Evolutionary conservation across 495 filamentous ascomycete species (phyloP).

Genomic region (Massariosphaeria phaeospora): DNA sequence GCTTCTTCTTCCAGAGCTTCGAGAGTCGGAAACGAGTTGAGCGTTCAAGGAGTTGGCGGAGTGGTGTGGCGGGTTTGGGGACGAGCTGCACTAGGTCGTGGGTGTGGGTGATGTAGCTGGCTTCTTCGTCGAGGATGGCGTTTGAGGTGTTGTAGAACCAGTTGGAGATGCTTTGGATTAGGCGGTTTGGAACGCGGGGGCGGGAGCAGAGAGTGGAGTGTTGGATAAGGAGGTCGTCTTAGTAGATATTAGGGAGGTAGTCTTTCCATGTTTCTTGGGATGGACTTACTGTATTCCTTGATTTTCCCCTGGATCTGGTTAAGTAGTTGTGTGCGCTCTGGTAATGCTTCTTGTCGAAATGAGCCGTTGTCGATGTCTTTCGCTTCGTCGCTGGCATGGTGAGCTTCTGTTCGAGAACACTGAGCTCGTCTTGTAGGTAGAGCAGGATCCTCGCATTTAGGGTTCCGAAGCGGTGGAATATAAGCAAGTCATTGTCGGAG

Average conservation of each 20-base stretch:
- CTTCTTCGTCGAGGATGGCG: conserved; percentile 14
- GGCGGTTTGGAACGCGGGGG: background rate
- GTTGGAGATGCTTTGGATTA: conserved; percentile 5
- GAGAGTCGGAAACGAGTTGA: conserved; percentile 3
- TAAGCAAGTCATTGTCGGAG: conserved; percentile 7
- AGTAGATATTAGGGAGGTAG: background rate
- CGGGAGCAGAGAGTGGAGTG: background rate
- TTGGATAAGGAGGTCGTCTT: conserved; percentile 4
- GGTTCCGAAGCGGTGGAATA: conserved; percentile 2
- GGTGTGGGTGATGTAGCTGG: background rate
- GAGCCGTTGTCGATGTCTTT: conserved; percentile 11
- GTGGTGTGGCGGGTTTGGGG: background rate
- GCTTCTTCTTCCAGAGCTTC: conserved; percentile 7
- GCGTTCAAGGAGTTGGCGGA: conserved; percentile 8
- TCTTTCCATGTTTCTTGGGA: background rate
- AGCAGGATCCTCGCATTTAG: conserved; percentile 6
- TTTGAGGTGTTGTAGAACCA: conserved; percentile 12
- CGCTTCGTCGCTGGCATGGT: background rate
- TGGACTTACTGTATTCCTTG: conserved; percentile 1
- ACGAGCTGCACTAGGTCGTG: conserved; percentile 1
- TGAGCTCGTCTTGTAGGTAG: conserved; percentile 3
- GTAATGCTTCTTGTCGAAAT: conserved; percentile 6
- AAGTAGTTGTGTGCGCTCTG: background rate
- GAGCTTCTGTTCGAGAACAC: background rate
- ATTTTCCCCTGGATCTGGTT: background rate